Percentiles rank a stretch among this genome's conserved stretches.
phyloP scores from a whole-genome alignment of 768 basidiomycete genomes.

The Calocera cornea region DNA sequence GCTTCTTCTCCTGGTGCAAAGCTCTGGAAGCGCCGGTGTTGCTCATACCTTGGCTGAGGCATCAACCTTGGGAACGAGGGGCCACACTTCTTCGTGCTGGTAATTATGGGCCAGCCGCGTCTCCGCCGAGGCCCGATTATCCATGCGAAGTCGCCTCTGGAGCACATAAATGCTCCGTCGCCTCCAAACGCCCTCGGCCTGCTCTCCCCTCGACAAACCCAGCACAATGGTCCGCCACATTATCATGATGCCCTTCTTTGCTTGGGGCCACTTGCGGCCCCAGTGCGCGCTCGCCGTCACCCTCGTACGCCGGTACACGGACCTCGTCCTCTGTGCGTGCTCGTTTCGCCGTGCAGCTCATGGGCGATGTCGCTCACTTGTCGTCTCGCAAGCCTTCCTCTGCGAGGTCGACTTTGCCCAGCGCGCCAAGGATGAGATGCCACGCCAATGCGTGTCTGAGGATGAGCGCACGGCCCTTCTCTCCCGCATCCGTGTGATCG shows the following conservation, averaged over 20 bases:
- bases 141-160: neutral
- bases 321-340: neutral
- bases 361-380: neutral
- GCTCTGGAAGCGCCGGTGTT: no score
- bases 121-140: no score
- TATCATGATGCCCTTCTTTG: neutral
- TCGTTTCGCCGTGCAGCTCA: neutral
- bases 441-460: neutral
- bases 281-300: neutral
- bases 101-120: no score
- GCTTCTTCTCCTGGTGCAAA: no score
- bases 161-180: neutral
- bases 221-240: neutral
- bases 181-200: neutral
- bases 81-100: no score
- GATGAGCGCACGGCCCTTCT: neutral
- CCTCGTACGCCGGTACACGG: neutral
- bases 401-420: constrained; percentile 1
- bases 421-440: neutral
- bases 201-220: neutral
- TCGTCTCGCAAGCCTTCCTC: neutral
- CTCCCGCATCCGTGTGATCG: neutral
- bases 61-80: no score
- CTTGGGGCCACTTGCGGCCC: neutral
- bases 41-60: no score